Evolutionary conservation across 495 filamentous ascomycete genomes (phyloP), one percentile per base, ranked within the genome.

Genomic region (Penicillium soppii): DNA sequence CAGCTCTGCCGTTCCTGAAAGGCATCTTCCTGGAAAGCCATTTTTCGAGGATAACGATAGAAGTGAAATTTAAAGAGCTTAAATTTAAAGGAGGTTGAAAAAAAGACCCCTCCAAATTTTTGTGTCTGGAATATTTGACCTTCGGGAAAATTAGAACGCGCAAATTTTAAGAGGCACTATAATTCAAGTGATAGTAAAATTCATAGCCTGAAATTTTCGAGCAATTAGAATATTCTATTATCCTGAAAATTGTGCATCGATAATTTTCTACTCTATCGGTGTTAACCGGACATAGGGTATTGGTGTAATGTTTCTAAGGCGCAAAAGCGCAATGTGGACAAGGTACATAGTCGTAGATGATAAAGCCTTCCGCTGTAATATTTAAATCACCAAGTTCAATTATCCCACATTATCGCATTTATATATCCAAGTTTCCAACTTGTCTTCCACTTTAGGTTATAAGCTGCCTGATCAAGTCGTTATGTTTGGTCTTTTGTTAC

Each of bases 201-300:
- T 22, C 4, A 41, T 41, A 4, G 38, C 12, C 38, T 10, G 21
- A 41, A 41, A 41, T 25, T 41, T 41, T 41, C 9, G 38, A 41
- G 4, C 38, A 7, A 19, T 41, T 6, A 22, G 38, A 41, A 41
- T 25, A 41, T 41, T 41, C 38, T 4, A 41, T 26, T 13, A 41
- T 41, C 13, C 5, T 41, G 13, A 41, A 41, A 5, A 22, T 41
- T 41, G 5, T 41, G 7, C 10, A 41, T 10, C 21, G 10, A 41
- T 41, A 41, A 41, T 41, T 41, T 25, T 41, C 5, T 1, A 25
- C 38, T 41, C 21, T 8, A 12, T 1, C 38, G 38, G 38, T 41
- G 38, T 41, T 41, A 41, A 41, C 38, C 38, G 38, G 38, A 41
- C 21, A 41, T 41, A 41, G 38, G 38, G 7, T 23, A 41, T 41